A percentile compares a stretch with the other conserved stretches of the same genome.
These are phyloP conservation scores for Micromonas commoda DNA, from an alignment of 139 green algal genomes.

Conservation along the genomic window DNA sequence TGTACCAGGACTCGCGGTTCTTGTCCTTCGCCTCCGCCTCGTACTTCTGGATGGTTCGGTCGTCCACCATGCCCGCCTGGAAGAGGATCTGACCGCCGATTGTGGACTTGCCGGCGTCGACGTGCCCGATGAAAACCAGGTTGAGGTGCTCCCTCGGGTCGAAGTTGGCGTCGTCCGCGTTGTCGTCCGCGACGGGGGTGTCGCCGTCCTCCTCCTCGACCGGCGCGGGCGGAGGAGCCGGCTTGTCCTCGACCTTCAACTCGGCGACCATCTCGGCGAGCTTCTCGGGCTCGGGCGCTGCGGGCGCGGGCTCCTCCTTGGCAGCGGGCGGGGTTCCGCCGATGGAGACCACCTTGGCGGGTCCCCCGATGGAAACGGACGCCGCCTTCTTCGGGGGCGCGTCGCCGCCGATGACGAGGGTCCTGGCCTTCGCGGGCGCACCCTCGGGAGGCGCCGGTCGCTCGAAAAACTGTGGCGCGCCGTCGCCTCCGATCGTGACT, in stretches of 20 bases:
- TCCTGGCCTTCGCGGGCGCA: not conserved
- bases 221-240: not conserved
- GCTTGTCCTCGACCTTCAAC: constrained; percentile 27
- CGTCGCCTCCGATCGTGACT: not conserved
- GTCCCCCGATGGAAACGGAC: not conserved
- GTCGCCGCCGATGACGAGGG: not conserved
- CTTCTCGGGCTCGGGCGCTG: not conserved
- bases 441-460: not conserved
- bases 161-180: constrained; percentile 19
- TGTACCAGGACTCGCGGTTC: constrained; percentile 97
- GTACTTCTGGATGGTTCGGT: constrained; percentile 99
- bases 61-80: constrained; percentile 84
- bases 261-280: constrained; percentile 20
- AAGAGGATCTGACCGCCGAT: constrained; percentile 96
- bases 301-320: not conserved
- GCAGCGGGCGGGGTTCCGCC: not conserved
- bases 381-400: not conserved
- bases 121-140: constrained; percentile 99
- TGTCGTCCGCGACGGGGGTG: constrained; percentile 19
- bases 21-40: constrained; percentile 98
- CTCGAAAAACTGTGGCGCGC: too few relatives aligned
- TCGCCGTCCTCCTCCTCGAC: not conserved
- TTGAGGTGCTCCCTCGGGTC: constrained; percentile 86
- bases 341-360: constrained; percentile 6
- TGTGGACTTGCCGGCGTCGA: constrained; percentile 97